Percentiles rank a stretch among this genome's conserved stretches.
Conservation (phyloP, 352 stramenopile genomes). For the Phytophthora europaea region DNA sequence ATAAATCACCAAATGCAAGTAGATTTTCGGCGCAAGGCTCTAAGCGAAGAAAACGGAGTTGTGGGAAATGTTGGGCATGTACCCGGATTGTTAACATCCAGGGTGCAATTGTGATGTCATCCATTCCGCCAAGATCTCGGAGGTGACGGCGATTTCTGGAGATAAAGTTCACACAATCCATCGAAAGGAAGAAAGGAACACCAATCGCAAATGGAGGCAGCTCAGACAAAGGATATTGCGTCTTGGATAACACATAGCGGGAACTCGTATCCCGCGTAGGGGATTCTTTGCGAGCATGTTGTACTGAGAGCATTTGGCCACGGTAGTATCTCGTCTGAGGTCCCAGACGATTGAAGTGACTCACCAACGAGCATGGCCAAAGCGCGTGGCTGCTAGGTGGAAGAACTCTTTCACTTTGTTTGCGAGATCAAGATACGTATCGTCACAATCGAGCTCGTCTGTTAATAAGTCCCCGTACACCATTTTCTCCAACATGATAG, state of each 20-base stretch:
- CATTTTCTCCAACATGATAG: conserved; percentile 31
- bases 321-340: conserved; percentile 28
- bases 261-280: neutral
- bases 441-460: conserved; percentile 47
- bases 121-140: conserved; percentile 41
- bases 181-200: conserved; percentile 60
- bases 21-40: conserved; percentile 38
- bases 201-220: conserved; percentile 53
- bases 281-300: neutral
- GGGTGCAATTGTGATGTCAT: conserved; percentile 69
- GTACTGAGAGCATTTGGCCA: conserved; percentile 40
- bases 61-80: conserved; percentile 34
- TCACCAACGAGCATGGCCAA: conserved; percentile 17
- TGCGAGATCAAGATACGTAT: conserved; percentile 47
- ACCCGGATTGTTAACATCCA: conserved; percentile 68
- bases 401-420: conserved; percentile 55
- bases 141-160: conserved; percentile 40
- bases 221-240: conserved; percentile 40
- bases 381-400: conserved; percentile 22
- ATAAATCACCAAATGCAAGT: conserved; percentile 57
- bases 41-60: conserved; percentile 46
- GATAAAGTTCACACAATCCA: conserved; percentile 57
- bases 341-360: neutral
- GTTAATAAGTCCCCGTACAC: conserved; percentile 51
- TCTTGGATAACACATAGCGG: conserved; percentile 19